phyloP scores from a whole-genome alignment of 306 rosid genomes.

The Trichosanthes cucumerina region DNA sequence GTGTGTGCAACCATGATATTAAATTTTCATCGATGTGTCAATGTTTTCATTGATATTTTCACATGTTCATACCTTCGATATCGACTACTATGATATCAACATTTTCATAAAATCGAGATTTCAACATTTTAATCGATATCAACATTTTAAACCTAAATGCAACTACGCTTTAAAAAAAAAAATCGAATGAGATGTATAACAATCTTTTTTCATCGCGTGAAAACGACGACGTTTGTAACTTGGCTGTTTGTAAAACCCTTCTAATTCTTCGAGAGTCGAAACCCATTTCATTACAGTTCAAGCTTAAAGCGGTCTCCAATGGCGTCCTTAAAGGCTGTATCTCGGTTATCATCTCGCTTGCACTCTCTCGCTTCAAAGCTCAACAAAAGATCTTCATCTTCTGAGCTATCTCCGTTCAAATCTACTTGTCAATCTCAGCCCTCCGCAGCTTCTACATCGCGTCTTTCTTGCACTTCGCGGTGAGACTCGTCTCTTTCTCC shows the following conservation, averaged over 20 bases:
- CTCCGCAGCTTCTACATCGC: constrained; percentile 25
- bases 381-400: constrained; percentile 21
- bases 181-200: no score
- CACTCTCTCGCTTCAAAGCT: constrained; percentile 25
- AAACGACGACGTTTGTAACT: not conserved
- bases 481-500: constrained; percentile 6
- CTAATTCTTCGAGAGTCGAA: not conserved
- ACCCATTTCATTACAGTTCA: not conserved
- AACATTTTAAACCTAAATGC: no score
- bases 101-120: no score
- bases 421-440: constrained; percentile 16
- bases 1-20: no score
- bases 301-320: constrained; percentile 14
- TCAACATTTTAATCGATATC: no score
- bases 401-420: constrained; percentile 24
- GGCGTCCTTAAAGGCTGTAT: constrained; percentile 44
- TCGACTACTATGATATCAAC: no score
- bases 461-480: constrained; percentile 49
- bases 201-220: no score
- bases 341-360: constrained; percentile 49
- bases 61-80: no score
- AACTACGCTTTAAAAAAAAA: no score
- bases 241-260: not conserved
- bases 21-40: no score
- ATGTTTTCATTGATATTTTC: no score